Base-by-base conservation (phyloP, 345 rosid genomes). In the Boechera divaricarpa region DNA sequence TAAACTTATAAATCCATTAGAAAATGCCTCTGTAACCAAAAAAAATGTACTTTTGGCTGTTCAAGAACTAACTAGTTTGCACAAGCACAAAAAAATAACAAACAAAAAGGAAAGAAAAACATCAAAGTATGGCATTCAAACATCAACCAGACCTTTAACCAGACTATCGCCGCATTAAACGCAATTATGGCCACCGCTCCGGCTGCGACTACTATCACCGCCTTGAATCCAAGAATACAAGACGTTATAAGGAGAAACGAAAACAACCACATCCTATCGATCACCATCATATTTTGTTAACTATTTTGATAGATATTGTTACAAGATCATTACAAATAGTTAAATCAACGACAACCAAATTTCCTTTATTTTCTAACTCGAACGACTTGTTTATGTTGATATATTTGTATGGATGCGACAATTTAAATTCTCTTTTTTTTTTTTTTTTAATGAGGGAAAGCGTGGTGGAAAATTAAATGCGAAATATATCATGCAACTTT, bases 171-270 rank as follows among this genome's bases (percentile, higher is more conserved):
- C 32, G 63, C 55, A 53, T 31, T 31, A 51, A 76, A 38, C 38
- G 29, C 54, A 61, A 51, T 38, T 15, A 68, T 39, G 45, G 36
- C 63, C 5, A 42, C 38, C 38, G 56, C 31, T 13, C 74, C 63
- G 8, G 39, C 31, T 47, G 11, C 56, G 8, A 42, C 29, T n/a
- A 61, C 18, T 76, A 76, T 9, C 55, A 67, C 56, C 13, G 49
- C 63, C 18, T 76, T 76, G 63, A 69, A 69, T 69, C 72, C 31
- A 15, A 76, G 51, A 32, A 69, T 13, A 41, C 69, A 61, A 69
- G 70, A 69, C 57, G 49, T 38, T 41, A 62, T 3, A 53, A 76
- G n/a, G 44, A 69, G 61, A 41, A 24, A 11, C 8, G 24, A 53
- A 32, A 61, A 61, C 54, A 52, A 53, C 55, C 49, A 32, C 44